Evolutionary conservation across 371 early-diverging fungal genomes (phyloP).

Genomic region (Homolaphlyctis polyrhiza): DNA sequence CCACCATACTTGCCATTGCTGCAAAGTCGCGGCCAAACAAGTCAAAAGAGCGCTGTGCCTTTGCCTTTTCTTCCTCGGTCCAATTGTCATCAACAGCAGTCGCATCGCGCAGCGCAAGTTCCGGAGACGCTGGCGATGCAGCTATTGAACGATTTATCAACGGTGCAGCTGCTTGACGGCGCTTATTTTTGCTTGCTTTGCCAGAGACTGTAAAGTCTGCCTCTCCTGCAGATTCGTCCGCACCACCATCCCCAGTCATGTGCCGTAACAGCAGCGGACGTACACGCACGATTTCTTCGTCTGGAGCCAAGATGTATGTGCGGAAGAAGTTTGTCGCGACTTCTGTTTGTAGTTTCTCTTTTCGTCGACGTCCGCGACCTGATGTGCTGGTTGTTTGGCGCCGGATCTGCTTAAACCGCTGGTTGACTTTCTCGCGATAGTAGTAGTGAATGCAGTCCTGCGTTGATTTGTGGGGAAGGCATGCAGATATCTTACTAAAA

Average conservation of each 20-base stretch:
- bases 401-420: conserved; percentile 63
- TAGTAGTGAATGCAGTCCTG: conserved; percentile 86
- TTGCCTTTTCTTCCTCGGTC: conserved; percentile 68
- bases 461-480: conserved; percentile 71
- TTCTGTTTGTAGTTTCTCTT: background rate
- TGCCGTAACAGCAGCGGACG: background rate
- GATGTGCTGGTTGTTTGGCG: background rate
- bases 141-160: background rate
- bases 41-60: conserved; percentile 69
- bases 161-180: background rate
- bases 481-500: conserved; percentile 79
- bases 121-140: background rate
- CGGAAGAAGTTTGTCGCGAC: background rate
- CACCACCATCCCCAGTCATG: background rate
- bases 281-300: conserved; percentile 1
- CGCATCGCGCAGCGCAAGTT: background rate
- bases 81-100: conserved; percentile 38
- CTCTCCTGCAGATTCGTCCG: conserved; percentile 1
- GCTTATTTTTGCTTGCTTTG: background rate
- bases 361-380: conserved; percentile 3
- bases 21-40: conserved; percentile 69
- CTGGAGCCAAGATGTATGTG: background rate
- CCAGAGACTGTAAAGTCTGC: conserved; percentile 3
- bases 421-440: conserved; percentile 81
- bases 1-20: conserved; percentile 61